A percentile compares a stretch with the other conserved stretches of the same genome.
These are phyloP conservation scores for Coffea humblotiana DNA, from an alignment of 305 asterid species.

Conservation along the genomic window DNA sequence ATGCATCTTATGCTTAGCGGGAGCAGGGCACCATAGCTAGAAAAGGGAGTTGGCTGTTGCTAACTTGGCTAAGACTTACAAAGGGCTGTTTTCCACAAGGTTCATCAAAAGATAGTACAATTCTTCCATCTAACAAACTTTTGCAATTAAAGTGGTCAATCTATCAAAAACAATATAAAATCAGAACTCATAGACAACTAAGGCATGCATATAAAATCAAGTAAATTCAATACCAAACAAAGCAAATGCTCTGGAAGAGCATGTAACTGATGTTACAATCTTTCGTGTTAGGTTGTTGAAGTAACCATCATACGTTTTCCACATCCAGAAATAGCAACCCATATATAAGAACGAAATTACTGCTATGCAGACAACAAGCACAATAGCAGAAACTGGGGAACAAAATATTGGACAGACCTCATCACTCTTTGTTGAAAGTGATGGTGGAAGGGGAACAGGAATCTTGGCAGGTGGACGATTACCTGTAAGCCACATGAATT, in stretches of 20 bases:
- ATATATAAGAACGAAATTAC: neutral
- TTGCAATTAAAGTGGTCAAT: no score
- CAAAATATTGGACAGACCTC: conserved; percentile 50
- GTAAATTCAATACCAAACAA: neutral
- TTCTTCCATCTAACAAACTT: neutral
- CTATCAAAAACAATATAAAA: neutral
- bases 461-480: conserved; percentile 89
- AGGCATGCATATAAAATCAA: neutral
- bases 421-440: conserved; percentile 55
- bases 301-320: neutral
- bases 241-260: neutral
- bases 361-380: no score
- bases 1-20: neutral
- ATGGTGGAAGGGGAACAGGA: conserved; percentile 88
- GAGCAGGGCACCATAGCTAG: neutral
- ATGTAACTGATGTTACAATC: neutral
- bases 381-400: neutral
- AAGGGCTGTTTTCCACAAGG: neutral
- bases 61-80: neutral
- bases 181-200: neutral
- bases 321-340: neutral
- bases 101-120: neutral
- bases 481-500: conserved; percentile 48
- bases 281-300: neutral
- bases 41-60: neutral